These are phyloP conservation scores for Fusarium sp. DNA, from an alignment of 2,329 filamentous ascomycete species.

Conservation along the genomic window DNA sequence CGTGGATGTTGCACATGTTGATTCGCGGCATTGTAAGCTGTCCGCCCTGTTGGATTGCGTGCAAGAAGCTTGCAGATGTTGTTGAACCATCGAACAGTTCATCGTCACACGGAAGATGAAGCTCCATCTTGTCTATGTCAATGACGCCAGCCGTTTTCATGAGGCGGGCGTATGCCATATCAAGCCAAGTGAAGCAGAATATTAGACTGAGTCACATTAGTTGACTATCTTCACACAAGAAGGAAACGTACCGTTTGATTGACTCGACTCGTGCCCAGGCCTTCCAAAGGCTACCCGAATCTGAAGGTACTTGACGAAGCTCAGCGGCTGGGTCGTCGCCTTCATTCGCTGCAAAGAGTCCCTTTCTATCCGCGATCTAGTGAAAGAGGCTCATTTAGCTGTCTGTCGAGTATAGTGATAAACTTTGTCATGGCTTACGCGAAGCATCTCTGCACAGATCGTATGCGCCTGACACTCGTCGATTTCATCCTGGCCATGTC, in stretches of 20 bases:
- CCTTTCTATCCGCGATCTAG: slow-evolving; percentile 8
- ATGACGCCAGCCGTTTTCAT: slow-evolving; percentile 11
- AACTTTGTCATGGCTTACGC: background rate
- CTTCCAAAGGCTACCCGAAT: slow-evolving; percentile 4
- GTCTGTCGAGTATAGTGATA: too few relatives aligned
- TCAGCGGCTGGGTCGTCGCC: background rate
- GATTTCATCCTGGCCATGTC: slow-evolving; percentile 3
- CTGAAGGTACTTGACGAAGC: background rate
- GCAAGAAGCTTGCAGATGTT: slow-evolving; percentile 1
- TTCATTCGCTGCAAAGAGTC: slow-evolving; percentile 3
- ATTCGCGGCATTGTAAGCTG: slow-evolving; percentile 8
- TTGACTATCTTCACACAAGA: background rate
- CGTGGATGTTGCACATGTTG: background rate
- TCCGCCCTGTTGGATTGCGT: background rate
- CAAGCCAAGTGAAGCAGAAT: slow-evolving; percentile 11
- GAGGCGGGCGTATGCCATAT: slow-evolving; percentile 20
- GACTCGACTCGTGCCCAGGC: slow-evolving; percentile 20
- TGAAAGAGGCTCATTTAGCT: background rate
- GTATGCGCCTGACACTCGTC: slow-evolving; percentile 8
- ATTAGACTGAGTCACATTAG: background rate
- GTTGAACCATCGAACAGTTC: slow-evolving; percentile 10
- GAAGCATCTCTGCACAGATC: slow-evolving; percentile 13
- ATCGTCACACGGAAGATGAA: slow-evolving; percentile 20
- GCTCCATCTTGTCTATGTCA: slow-evolving; percentile 14
- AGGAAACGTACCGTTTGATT: slow-evolving; percentile 10